Evolutionary conservation across 2,329 filamentous ascomycete genomes (phyloP).

Genomic region (Fusarium stilboides): DNA sequence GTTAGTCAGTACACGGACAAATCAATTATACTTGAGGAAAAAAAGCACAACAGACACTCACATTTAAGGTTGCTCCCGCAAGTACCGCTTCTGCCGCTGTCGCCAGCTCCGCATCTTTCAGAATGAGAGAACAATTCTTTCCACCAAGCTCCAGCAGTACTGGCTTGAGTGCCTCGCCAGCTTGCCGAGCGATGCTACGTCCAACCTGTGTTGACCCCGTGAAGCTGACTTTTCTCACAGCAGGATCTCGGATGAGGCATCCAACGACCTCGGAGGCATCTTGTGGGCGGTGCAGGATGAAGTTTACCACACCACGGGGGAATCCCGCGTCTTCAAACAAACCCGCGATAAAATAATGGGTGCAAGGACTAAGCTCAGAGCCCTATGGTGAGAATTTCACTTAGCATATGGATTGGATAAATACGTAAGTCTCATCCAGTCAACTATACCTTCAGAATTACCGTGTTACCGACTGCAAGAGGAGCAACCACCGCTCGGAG

Average conservation of each 20-base stretch:
- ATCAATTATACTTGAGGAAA: too few relatives aligned
- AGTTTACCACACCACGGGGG: neutral
- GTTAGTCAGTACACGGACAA: too few relatives aligned
- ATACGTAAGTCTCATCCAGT: too few relatives aligned
- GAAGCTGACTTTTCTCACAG: neutral
- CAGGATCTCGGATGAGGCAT: neutral
- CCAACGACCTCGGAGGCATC: neutral
- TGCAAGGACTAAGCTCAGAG: neutral
- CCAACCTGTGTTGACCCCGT: neutral
- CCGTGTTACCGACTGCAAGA: neutral
- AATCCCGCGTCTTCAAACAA: neutral
- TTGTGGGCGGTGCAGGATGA: neutral
- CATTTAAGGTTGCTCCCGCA: neutral
- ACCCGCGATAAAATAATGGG: neutral
- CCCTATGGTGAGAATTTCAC: rapidly evolving
- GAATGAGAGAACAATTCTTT: neutral
- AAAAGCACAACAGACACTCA: neutral
- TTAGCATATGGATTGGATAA: too few relatives aligned
- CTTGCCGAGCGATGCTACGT: neutral
- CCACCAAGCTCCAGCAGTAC: conserved; percentile 1
- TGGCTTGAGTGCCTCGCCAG: neutral
- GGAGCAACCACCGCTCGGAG: neutral
- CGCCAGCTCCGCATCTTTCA: neutral
- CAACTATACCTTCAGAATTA: neutral
- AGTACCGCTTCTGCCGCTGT: neutral